Evolutionary conservation across 2,329 filamentous ascomycete genomes (phyloP).

Genomic region (Cordyceps cicadae): DNA sequence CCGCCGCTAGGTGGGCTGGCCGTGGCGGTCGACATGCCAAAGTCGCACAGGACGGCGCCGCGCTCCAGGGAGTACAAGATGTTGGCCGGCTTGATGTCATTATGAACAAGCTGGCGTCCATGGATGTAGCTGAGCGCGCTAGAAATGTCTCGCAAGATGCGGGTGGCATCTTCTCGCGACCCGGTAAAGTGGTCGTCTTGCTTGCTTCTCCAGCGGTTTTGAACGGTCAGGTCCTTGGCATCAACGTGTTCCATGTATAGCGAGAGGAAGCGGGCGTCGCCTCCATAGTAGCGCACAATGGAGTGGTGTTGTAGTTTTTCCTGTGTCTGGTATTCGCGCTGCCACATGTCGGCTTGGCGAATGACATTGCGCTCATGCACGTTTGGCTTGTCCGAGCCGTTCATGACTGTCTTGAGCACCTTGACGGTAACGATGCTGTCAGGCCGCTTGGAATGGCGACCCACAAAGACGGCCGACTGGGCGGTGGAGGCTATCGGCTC

Average conservation of each 20-base stretch:
- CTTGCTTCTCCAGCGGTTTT: slow-evolving; percentile 40
- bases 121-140: slow-evolving; percentile 50
- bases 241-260: slow-evolving; percentile 56
- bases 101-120: slow-evolving; percentile 45
- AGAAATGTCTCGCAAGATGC: slow-evolving; percentile 46
- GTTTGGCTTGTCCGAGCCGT: slow-evolving; percentile 35
- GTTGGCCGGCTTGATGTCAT: slow-evolving; percentile 56
- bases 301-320: slow-evolving; percentile 47
- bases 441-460: slow-evolving; percentile 42
- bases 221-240: slow-evolving; percentile 43
- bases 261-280: slow-evolving; percentile 51
- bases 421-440: slow-evolving; percentile 52
- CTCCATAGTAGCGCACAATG: slow-evolving; percentile 50
- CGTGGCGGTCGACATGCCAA: slow-evolving; percentile 45
- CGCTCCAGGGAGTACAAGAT: slow-evolving; percentile 51
- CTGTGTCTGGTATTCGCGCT: slow-evolving; percentile 49
- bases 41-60: slow-evolving; percentile 53
- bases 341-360: slow-evolving; percentile 51
- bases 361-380: slow-evolving; percentile 48
- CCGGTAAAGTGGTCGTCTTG: slow-evolving; percentile 43
- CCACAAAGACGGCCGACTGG: slow-evolving; percentile 49
- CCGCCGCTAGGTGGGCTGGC: slow-evolving; percentile 40
- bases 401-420: slow-evolving; percentile 46
- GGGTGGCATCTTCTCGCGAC: slow-evolving; percentile 37
- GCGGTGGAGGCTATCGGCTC: slow-evolving; percentile 48